A percentile compares a stretch with the other conserved stretches of the same genome.
These are phyloP conservation scores for Wickerhamiella qilinensis DNA, from an alignment of 805 yeast species.

Conservation along the genomic window DNA sequence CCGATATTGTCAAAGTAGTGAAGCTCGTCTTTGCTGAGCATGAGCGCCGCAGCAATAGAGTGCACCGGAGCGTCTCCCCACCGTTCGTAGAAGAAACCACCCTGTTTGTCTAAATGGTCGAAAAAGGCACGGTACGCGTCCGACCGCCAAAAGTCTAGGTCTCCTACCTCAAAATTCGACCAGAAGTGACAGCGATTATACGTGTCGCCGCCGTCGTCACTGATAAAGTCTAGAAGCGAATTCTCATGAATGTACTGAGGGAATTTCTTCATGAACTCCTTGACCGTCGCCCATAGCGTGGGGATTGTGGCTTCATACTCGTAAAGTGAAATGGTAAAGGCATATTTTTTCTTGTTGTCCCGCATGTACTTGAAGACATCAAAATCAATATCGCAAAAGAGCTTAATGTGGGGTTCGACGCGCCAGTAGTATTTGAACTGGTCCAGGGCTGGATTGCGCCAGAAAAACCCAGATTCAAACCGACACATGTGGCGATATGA, in stretches of 20 bases:
- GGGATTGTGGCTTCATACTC: constrained; percentile 58
- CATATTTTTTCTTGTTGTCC: constrained; percentile 54
- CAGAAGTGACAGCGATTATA: constrained; percentile 83
- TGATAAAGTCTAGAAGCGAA: constrained; percentile 54
- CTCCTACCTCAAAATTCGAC: constrained; percentile 69
- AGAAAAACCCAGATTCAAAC: constrained; percentile 72
- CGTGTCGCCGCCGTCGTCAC: constrained; percentile 49
- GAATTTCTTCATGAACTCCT: constrained; percentile 41
- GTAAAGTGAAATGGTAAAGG: constrained; percentile 58
- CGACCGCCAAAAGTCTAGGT: constrained; percentile 50
- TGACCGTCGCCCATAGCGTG: constrained; percentile 60
- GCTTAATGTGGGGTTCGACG: constrained; percentile 68
- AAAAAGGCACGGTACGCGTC: constrained; percentile 43
- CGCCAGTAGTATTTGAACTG: constrained; percentile 85
- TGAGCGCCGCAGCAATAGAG: constrained; percentile 52
- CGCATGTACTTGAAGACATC: constrained; percentile 72
- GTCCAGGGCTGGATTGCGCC: constrained; percentile 47
- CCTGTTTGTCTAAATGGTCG: constrained; percentile 42
- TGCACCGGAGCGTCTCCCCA: constrained; percentile 96
- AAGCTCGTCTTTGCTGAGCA: constrained; percentile 38
- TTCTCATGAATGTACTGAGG: constrained; percentile 44
- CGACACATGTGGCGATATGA: constrained; percentile 86
- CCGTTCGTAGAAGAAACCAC: constrained; percentile 74
- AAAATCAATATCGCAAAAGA: constrained; percentile 62
- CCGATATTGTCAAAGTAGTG: constrained; percentile 67